Evolutionary conservation across 495 filamentous ascomycete genomes (phyloP), one percentile per base, ranked within the genome.

Genomic region (Penicillium canariense): DNA sequence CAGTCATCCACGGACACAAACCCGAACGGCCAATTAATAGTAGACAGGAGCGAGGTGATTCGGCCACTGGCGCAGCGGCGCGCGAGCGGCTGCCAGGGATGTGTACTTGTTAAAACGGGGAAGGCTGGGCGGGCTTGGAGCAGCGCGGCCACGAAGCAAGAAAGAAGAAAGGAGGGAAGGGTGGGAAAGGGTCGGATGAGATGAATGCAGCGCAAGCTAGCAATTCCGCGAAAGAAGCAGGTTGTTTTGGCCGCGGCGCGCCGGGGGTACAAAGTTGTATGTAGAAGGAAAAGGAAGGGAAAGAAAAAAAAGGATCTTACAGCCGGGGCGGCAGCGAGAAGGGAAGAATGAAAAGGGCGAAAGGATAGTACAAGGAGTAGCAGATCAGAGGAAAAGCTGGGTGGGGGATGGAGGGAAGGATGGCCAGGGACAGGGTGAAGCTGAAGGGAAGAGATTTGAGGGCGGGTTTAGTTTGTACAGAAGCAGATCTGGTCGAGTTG

Each of bases 31-130:
- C 26, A 46, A 46, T 46, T 28, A 46, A 4, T 46, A 5, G 43
- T 12, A 23, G n/a, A 30, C 25, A n/a, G 46, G 20, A 22, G 17
- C 1, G 46, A 34, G 34, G 25, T n/a, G 14, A 10, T 59, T 50
- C 45, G 25, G n/a, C 30, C 43, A 25, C 43, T 14, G 15, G 43
- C 26, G 43, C 26, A n/a, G 45, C 26, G 43, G 30, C 18, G 47
- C 55, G 61, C 55, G 63, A 61, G 56, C 39, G 59, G 68, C 61
- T 65, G 70, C 65, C 71, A 74, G 71, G 71, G 71, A 74, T 71
- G 66, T 62, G 59, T 66, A 69, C 67, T 70, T 56, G 59, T 58
- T 32, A 32, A 32, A 64, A 45, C 51, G 27, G 36, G 36, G 53
- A 58, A 44, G 61, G 59, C 50, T 56, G 62, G 51, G 50, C 47